phyloP scores from a whole-genome alignment of 306 rosid species.

The Ceratonia siliqua region DNA sequence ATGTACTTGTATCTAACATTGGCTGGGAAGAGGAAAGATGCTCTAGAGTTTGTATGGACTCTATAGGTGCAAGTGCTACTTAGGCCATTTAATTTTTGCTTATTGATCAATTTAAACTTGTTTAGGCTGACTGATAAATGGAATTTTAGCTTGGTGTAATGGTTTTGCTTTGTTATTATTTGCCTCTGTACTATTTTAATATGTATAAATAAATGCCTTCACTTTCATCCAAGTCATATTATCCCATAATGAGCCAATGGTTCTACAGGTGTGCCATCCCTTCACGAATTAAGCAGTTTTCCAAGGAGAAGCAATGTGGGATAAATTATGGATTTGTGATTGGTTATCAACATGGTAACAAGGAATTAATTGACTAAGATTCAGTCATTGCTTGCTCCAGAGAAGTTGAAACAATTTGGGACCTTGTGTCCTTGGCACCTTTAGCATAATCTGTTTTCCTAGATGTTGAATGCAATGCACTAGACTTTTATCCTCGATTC shows the following conservation, averaged over 20 bases:
- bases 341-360: too few species aligned
- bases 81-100: constrained; percentile 35
- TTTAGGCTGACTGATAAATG: constrained; percentile 51
- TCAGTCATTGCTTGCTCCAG: too few species aligned
- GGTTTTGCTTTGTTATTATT: constrained; percentile 30
- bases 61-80: constrained; percentile 61
- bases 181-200: constrained; percentile 33
- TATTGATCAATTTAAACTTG: constrained; percentile 52
- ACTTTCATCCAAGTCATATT: background rate
- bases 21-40: constrained; percentile 79
- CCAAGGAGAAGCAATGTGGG: background rate
- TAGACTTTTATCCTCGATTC: too few species aligned
- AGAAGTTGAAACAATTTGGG: too few species aligned
- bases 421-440: too few species aligned
- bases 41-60: constrained; percentile 88
- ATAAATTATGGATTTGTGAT: background rate
- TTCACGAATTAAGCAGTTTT: background rate
- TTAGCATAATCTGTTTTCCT: too few species aligned
- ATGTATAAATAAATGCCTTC: constrained; percentile 23
- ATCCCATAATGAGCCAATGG: background rate
- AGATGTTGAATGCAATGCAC: too few species aligned
- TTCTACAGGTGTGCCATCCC: background rate
- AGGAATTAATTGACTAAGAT: too few species aligned
- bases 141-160: constrained; percentile 47
- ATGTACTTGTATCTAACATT: constrained; percentile 85